phyloP scores from a whole-genome alignment of 1,284 basidiomycete genomes.

The Cryptococcus jaspeensis region DNA sequence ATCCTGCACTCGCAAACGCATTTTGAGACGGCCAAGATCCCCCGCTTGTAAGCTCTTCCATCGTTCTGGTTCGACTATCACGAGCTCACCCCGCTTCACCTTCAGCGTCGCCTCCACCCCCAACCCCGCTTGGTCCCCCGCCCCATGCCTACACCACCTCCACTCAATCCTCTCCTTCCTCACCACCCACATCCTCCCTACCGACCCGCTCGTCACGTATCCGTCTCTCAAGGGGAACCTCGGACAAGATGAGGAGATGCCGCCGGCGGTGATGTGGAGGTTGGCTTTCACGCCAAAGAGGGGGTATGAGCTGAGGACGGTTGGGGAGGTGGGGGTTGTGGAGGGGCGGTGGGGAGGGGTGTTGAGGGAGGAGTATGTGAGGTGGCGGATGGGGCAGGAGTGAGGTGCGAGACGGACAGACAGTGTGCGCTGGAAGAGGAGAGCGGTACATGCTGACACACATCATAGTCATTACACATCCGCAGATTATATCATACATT shows the following conservation, averaged over 20 bases:
- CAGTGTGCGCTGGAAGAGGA: too few species aligned
- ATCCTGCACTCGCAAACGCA: constrained; percentile 62
- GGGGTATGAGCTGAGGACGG: constrained; percentile 38
- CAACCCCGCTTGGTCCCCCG: constrained; percentile 35
- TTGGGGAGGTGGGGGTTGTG: constrained; percentile 21
- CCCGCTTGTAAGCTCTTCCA: constrained; percentile 56
- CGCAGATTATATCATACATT: neutral
- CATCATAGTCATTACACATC: neutral
- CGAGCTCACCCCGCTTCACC: constrained; percentile 28
- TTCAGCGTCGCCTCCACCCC: constrained; percentile 26
- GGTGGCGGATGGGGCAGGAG: constrained; percentile 33
- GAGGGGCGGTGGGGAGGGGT: constrained; percentile 45
- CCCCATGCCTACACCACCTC: constrained; percentile 39
- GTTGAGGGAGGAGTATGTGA: constrained; percentile 38
- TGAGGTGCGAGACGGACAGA: neutral
- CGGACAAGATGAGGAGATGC: constrained; percentile 17
- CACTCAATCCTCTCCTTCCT: constrained; percentile 37
- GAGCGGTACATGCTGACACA: too few species aligned
- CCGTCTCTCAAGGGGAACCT: constrained; percentile 1
- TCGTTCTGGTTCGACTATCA: too few species aligned
- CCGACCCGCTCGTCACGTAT: constrained; percentile 29
- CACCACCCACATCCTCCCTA: constrained; percentile 32
- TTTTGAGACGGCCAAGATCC: constrained; percentile 71
- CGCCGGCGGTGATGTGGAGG: constrained; percentile 37
- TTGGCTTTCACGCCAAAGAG: constrained; percentile 41